Conservation (phyloP, 2,329 filamentous ascomycete species). For the Aureobasidium namibiae region DNA sequence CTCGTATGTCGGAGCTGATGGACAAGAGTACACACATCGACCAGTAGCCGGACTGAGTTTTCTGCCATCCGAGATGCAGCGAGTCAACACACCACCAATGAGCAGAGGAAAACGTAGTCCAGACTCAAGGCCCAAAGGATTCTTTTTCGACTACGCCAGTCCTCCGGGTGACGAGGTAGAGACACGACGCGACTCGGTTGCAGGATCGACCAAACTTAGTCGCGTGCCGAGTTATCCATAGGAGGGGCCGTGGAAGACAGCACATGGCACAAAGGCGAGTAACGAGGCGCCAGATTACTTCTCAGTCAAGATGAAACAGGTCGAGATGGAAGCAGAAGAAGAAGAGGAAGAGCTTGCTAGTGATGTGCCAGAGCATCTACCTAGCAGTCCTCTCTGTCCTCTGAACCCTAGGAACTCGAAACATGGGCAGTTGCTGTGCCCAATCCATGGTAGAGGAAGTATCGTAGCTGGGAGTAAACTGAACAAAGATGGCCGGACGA, state of each 20-base stretch:
- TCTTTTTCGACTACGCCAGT: constrained; percentile 22
- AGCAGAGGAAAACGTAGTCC: constrained; percentile 14
- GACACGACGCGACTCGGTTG: not conserved
- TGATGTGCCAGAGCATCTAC: constrained; percentile 36
- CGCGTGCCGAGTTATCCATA: not conserved
- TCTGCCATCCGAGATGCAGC: constrained; percentile 17
- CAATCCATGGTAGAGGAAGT: constrained; percentile 14
- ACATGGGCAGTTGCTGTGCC: constrained; percentile 13
- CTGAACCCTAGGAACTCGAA: constrained; percentile 12
- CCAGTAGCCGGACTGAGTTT: constrained; percentile 11
- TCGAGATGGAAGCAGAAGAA: not conserved
- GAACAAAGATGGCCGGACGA: constrained; percentile 1
- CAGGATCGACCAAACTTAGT: not conserved
- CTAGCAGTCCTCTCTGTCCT: constrained; percentile 35
- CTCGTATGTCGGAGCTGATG: not conserved
- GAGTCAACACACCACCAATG: constrained; percentile 25
- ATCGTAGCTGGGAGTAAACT: not conserved
- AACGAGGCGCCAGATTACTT: constrained; percentile 8
- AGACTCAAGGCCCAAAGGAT: constrained; percentile 15
- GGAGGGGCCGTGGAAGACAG: not conserved
- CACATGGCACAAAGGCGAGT: not conserved
- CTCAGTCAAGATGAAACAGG: constrained; percentile 11
- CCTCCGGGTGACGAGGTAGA: not conserved
- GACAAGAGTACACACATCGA: not conserved
- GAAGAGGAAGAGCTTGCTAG: constrained; percentile 18